Conservation (phyloP, 768 basidiomycete species). For the Auricularia sp. region DNA sequence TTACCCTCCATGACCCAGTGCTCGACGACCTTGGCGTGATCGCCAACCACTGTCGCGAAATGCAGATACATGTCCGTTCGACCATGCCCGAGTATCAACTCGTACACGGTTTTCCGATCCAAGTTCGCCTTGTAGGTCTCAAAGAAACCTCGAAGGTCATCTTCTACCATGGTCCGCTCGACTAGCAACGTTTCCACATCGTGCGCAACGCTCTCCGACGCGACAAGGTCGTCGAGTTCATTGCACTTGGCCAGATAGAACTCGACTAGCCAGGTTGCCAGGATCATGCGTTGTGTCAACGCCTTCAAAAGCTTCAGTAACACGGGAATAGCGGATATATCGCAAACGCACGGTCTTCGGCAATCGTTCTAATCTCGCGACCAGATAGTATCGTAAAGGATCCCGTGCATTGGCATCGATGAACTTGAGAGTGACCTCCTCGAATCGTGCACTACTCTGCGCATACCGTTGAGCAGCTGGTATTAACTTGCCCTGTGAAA, state of each 20-base stretch:
- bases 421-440: constrained; percentile 86
- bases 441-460: constrained; percentile 77
- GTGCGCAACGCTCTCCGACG: constrained; percentile 69
- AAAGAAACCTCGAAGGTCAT: constrained; percentile 87
- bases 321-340: not conserved
- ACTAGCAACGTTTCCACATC: constrained; percentile 77
- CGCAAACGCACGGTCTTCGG: constrained; percentile 56
- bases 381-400: constrained; percentile 80
- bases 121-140: constrained; percentile 91
- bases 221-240: constrained; percentile 87
- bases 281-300: constrained; percentile 88
- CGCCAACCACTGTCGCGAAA: constrained; percentile 74
- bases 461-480: constrained; percentile 90
- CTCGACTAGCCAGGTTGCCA: constrained; percentile 97
- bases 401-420: constrained; percentile 85
- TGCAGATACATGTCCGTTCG: constrained; percentile 86
- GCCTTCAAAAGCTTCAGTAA: constrained; percentile 41
- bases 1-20: constrained; percentile 90
- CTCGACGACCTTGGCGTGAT: constrained; percentile 75
- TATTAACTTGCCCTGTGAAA: constrained; percentile 72
- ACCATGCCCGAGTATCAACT: constrained; percentile 88
- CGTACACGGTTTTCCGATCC: constrained; percentile 77
- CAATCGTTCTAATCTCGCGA: constrained; percentile 76
- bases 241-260: constrained; percentile 96
- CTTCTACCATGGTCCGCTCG: constrained; percentile 77